Base-by-base conservation (phyloP, 169 alveolate genomes). In the Ichthyophthirius multifiliis region DNA sequence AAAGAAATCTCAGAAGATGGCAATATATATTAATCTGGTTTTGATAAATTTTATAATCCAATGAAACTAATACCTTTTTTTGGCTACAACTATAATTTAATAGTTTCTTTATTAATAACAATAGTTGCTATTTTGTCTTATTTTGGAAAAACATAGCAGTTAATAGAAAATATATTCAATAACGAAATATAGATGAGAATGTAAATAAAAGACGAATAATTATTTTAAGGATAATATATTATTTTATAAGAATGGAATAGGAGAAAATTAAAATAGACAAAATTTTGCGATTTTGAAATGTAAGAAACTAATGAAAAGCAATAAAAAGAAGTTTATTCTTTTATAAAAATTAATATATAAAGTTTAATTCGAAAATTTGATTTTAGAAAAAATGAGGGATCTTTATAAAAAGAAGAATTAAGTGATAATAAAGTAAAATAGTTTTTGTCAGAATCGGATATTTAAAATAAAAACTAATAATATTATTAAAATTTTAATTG, bases 1-100 rank as follows among this genome's bases (percentile, higher is more conserved):
- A 3, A 55, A 55, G 31, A 27, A 10, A 55, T 39, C 31, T 34
- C 23, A n/a, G 34, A 6, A 3, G 71, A 55, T 27, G 71, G 71
- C 7, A 55, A 55, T 5, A 5, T 20, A 1, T 55, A 55, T 7
- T 23, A 55, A 27, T 55, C 71, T 15, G 71, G 71, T 27, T 55
- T 55, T 55, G 71, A 55, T 55, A 55, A 27, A 55, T 55, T 55
- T 27, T 55, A 55, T 55, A 39, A 55, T 55, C 71, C 71, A 1
- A 55, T 55, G 71, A 55, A 55, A 27, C 43, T 27, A 27, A 55
- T 55, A 1, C 71, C 71, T 9, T 55, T 55, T 18, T 55, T 55
- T 55, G 71, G 71, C 13, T 27, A 20, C 15, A 27, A 55, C 5
- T 55, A 55, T 55, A 55, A 55, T 55, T 34, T 23, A 2, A 9